Percentiles rank a stretch among this genome's conserved stretches.
Conservation (phyloP, 2,329 filamentous ascomycete genomes). For the Talaromyces marneffei region DNA sequence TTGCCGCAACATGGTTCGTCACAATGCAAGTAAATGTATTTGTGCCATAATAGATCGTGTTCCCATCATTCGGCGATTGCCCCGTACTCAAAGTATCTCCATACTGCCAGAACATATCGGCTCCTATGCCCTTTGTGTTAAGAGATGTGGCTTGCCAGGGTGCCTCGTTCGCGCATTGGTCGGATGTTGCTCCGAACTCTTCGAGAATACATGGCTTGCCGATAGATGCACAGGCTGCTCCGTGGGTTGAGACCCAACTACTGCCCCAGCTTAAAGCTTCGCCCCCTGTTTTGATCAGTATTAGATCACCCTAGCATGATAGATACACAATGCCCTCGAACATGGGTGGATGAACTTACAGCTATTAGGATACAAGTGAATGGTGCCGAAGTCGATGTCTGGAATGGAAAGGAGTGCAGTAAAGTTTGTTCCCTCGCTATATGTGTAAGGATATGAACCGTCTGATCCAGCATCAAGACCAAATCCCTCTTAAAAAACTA, state of each 20-base stretch:
- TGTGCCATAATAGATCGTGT: slow-evolving; percentile 30
- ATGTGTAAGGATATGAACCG: slow-evolving; percentile 49
- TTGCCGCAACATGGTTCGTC: slow-evolving; percentile 25
- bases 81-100: slow-evolving; percentile 28
- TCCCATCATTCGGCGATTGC: slow-evolving; percentile 25
- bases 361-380: slow-evolving; percentile 47
- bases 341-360: no score
- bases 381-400: slow-evolving; percentile 52
- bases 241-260: slow-evolving; percentile 46
- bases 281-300: slow-evolving; percentile 24
- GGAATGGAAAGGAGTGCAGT: slow-evolving; percentile 47
- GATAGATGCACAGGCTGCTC: slow-evolving; percentile 29
- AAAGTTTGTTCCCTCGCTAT: slow-evolving; percentile 49
- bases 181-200: slow-evolving; percentile 32
- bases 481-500: slow-evolving; percentile 52
- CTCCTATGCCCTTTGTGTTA: slow-evolving; percentile 29
- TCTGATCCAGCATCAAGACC: slow-evolving; percentile 44
- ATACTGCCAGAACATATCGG: slow-evolving; percentile 38
- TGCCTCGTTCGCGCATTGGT: slow-evolving; percentile 26
- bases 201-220: slow-evolving; percentile 40
- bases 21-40: slow-evolving; percentile 29
- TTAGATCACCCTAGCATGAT: neutral
- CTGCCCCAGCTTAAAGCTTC: slow-evolving; percentile 40
- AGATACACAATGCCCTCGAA: neutral
- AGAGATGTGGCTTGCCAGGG: slow-evolving; percentile 35